A percentile compares a stretch with the other conserved stretches of the same genome.
phyloP scores from a whole-genome alignment of 306 rosid species.

The Quercus parvula region DNA sequence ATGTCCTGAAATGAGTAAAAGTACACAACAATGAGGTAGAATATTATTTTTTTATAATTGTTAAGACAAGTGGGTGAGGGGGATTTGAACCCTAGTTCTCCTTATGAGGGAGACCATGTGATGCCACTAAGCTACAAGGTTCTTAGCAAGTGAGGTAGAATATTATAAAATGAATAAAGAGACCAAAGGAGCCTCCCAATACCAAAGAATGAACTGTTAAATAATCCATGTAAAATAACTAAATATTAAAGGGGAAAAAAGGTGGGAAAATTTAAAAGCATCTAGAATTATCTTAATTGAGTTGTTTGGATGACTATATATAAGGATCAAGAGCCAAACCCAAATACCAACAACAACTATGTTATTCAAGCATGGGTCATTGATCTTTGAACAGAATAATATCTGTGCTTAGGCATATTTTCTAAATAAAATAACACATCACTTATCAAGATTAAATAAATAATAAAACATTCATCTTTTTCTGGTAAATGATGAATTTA shows the following conservation, averaged over 20 bases:
- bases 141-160: neutral
- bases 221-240: neutral
- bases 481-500: neutral
- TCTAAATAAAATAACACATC: neutral
- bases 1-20: conserved; percentile 65
- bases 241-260: conserved; percentile 1
- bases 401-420: neutral
- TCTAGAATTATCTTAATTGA: neutral
- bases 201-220: neutral
- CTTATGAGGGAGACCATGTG: too few species aligned
- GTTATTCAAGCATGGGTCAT: neutral
- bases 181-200: neutral
- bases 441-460: too few species aligned
- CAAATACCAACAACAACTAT: conserved; percentile 3
- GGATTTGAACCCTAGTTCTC: too few species aligned
- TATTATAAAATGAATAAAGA: neutral
- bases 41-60: neutral
- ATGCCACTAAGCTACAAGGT: too few species aligned
- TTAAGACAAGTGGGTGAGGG: too few species aligned
- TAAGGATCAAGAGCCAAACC: neutral
- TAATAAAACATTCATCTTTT: too few species aligned
- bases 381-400: conserved; percentile 16
- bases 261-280: neutral
- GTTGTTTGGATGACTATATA: neutral
- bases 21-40: neutral